Conservation (phyloP, 768 basidiomycete species). For the Hericium erinaceus region DNA sequence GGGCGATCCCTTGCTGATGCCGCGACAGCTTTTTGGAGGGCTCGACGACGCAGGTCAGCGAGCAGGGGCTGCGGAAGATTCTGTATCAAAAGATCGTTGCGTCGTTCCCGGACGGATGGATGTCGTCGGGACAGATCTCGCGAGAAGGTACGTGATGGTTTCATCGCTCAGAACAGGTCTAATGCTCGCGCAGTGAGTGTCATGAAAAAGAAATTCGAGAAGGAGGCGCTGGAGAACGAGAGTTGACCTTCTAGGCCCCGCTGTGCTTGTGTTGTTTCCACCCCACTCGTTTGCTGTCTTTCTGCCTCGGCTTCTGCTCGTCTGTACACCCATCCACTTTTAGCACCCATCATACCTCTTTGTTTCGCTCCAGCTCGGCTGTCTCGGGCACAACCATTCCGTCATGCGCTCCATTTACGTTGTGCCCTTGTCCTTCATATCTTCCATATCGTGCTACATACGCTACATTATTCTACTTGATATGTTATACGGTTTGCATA, state of each 20-base stretch:
- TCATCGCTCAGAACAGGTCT: neutral
- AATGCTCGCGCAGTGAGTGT: conserved; percentile 14
- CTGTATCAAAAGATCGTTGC: conserved; percentile 81
- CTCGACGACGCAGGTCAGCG: conserved; percentile 62
- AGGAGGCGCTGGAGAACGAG: conserved; percentile 59
- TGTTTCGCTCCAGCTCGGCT: too few relatives aligned
- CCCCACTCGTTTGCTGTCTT: too few relatives aligned
- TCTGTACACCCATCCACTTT: too few relatives aligned
- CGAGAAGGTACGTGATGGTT: conserved; percentile 60
- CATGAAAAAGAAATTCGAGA: conserved; percentile 76
- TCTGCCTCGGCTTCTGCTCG: too few relatives aligned
- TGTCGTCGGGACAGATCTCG: conserved; percentile 79
- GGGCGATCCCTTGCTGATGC: neutral
- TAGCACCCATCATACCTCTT: too few relatives aligned
- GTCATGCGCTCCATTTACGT: too few relatives aligned
- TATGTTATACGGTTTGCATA: too few relatives aligned
- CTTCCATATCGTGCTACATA: too few relatives aligned
- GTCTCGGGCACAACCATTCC: too few relatives aligned
- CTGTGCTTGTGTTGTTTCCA: too few relatives aligned
- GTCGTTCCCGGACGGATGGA: conserved; percentile 80
- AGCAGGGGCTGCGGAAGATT: conserved; percentile 71
- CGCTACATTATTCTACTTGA: too few relatives aligned
- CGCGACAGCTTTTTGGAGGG: conserved; percentile 44
- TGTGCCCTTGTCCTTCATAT: too few relatives aligned
- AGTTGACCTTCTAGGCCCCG: neutral